Evolutionary conservation across 768 basidiomycete genomes (phyloP), one percentile per base, ranked within the genome.

Genomic region (Russula virescens): DNA sequence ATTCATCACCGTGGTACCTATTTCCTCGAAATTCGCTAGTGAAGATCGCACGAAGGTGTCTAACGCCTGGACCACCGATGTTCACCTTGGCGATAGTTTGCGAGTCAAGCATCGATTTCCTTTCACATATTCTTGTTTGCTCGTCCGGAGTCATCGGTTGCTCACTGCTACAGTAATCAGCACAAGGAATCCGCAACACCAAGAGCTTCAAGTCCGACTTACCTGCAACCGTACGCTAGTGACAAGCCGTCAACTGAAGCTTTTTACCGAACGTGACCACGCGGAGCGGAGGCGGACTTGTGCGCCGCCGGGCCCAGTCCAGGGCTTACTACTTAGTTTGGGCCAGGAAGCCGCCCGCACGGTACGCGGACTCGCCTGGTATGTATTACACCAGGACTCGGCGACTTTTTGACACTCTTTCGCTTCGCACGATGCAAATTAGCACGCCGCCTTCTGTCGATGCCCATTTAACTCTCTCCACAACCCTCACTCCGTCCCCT

Each of bases 361-460:
- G 46, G 42, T 38, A 31, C 23, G 43, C 38, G n/a, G 48, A 25
- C 14, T 14, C 9, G 57, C 38, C 58, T 42, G n/a, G 58, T 58
- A 46, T 34, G 55, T 56, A 14, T 28, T 21, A 31, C 21, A 26
- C 46, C 5, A 55, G 38, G 55, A 55, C 53, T 31, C 60, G 60
- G 60, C 48, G 55, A 56, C 38, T 31, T 56, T 55, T 35, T 11
- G 48, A 50, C 19, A 48, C 46, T 47, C 61, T 45, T 56, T 62
- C 28, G 26, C 14, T 43, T 55, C 40, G 34, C 47, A 16, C 54
- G 48, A 31, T 34, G 18, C 46, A 28, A 31, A 43, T 40, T 19
- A n/a, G 31, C 55, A 18, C 53, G 18, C 48, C 31, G 25, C 38
- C 45, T 55, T 61, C 40, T 49, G 19, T 19, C 42, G 1, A 45